Evolutionary conservation across 805 yeast genomes (phyloP).

Genomic region (Sungouiella thailandica): DNA sequence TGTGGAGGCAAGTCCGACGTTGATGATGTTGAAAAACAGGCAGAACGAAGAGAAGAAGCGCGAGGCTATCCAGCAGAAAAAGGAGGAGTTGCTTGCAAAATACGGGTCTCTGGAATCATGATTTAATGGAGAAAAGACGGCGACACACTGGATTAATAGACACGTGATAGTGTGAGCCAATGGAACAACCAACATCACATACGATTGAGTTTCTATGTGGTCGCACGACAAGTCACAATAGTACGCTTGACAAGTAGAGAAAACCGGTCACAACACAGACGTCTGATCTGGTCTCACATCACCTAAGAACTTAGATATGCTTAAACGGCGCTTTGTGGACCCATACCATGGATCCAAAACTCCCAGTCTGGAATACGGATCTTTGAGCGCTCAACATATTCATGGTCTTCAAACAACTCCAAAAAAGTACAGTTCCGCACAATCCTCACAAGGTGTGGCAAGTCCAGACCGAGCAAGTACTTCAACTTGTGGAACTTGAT

Average conservation of each 20-base stretch:
- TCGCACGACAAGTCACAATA: too few relatives aligned
- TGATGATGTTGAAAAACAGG: constrained; percentile 25
- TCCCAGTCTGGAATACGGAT: constrained; percentile 16
- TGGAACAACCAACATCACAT: too few relatives aligned
- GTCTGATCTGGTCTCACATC: too few relatives aligned
- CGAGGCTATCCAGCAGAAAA: constrained; percentile 8
- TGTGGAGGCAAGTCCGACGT: constrained; percentile 35
- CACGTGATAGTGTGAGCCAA: too few relatives aligned
- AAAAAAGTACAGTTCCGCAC: constrained; percentile 8
- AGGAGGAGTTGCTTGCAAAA: constrained; percentile 8
- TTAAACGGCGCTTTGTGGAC: too few relatives aligned
- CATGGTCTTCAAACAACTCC: constrained; percentile 11
- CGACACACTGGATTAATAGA: too few relatives aligned
- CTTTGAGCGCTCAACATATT: background rate
- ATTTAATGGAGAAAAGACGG: background rate
- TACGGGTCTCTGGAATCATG: too few relatives aligned
- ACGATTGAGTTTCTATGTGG: too few relatives aligned
- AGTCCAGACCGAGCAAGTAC: constrained; percentile 12
- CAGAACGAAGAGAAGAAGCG: constrained; percentile 16
- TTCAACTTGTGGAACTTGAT: constrained; percentile 15
- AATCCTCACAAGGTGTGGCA: constrained; percentile 7
- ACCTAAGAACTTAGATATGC: too few relatives aligned
- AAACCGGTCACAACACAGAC: too few relatives aligned
- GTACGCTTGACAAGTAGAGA: too few relatives aligned
- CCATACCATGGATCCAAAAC: too few relatives aligned